Evolutionary conservation across 768 basidiomycete species (phyloP).

Genomic region (Tephrocybe sp.): DNA sequence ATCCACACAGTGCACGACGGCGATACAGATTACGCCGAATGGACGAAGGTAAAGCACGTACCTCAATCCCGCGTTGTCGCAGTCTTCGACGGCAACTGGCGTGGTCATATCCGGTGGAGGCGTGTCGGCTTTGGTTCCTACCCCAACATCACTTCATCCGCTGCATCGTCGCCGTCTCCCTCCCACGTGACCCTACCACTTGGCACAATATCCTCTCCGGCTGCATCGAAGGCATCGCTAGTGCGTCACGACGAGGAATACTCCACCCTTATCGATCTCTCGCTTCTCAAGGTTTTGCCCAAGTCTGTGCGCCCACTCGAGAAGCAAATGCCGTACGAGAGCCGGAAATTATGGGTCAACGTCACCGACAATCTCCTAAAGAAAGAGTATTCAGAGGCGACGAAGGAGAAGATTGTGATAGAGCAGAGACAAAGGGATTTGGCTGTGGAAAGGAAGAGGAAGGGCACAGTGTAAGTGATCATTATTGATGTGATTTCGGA

Average conservation of each 20-base stretch:
- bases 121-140: constrained; percentile 49
- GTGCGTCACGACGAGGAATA: constrained; percentile 50
- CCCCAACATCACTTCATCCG: constrained; percentile 37
- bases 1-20: constrained; percentile 79
- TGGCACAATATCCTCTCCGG: constrained; percentile 32
- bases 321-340: constrained; percentile 79
- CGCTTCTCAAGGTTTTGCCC: constrained; percentile 67
- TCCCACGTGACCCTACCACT: constrained; percentile 44
- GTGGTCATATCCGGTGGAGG: constrained; percentile 79
- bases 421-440: constrained; percentile 93
- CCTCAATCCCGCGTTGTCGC: constrained; percentile 77
- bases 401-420: constrained; percentile 85
- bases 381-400: constrained; percentile 92
- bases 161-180: constrained; percentile 47
- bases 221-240: constrained; percentile 47
- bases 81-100: constrained; percentile 88
- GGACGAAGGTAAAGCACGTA: constrained; percentile 90
- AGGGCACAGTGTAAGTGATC: constrained; percentile 68
- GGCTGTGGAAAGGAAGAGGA: constrained; percentile 83
- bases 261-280: constrained; percentile 73
- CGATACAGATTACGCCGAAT: constrained; percentile 61
- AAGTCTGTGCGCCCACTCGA: constrained; percentile 84
- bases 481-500: neutral
- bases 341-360: constrained; percentile 82
- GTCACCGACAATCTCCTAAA: constrained; percentile 73